Base-by-base conservation (phyloP, 2,329 filamentous ascomycete genomes). In the Alternaria rosae region DNA sequence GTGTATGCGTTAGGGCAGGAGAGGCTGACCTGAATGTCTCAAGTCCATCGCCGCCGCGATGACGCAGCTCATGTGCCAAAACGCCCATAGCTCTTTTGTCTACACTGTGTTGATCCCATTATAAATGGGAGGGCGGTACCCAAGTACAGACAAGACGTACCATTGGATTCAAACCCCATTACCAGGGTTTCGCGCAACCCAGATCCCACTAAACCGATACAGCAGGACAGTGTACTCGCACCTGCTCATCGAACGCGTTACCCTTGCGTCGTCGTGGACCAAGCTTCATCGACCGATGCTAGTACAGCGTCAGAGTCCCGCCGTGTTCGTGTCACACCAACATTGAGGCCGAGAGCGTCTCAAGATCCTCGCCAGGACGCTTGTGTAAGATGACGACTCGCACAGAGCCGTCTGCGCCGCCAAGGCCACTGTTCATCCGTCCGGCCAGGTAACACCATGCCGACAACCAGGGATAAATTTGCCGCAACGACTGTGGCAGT, bases 311-410 rank as follows among this genome's bases (percentile, higher is more conserved):
- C 56, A 62, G 26, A 43, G 11, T 57, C 28, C 56, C 45, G 42
- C 38, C 26, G 41, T 61, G 38, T 21, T 58, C 7, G 58, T 59
- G 54, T n/a, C 21, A 43, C 62, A 20, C 30, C 23, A 42, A 10
- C n/a, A 25, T 9, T 50, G 51, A 51, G 30, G 30, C 23, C 23
- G 25, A 61, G 23, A 54, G 17, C 52, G 53, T 59, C 23, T 26
- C 28, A 41, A 48, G 17, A 55, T 55, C 17, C 30, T 21, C 52
- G 32, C 26, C 21, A 32, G 30, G 25, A 57, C 45, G 17, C 21
- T 42, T 35, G 58, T 61, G 45, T 50, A 45, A 56, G 42, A 52
- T 47, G 21, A 23, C 38, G 45, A 47, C 57, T 58, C 45, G 57
- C 54, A 64, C 63, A 64, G 12, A 38, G 45, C 57, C 61, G 26